These are phyloP conservation scores for Trametes coccinea DNA, from an alignment of 768 basidiomycete genomes.

Conservation along the genomic window DNA sequence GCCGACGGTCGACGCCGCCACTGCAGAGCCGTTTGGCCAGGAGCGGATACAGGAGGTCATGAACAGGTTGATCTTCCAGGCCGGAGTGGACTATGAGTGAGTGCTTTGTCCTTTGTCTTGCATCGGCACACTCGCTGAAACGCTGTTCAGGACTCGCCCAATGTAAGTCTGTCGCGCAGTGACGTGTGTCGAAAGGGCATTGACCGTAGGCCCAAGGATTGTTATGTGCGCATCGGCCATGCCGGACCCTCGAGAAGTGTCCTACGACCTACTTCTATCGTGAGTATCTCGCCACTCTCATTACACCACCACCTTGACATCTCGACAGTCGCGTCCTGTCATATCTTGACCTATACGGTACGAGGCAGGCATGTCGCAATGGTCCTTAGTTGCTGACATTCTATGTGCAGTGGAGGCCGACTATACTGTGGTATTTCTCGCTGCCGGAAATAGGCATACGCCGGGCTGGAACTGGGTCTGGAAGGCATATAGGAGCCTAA, in stretches of 20 bases:
- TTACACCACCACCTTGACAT: constrained; percentile 15
- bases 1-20: constrained; percentile 27
- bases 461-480: constrained; percentile 91
- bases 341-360: constrained; percentile 82
- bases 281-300: constrained; percentile 39
- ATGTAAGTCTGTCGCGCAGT: constrained; percentile 57
- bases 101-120: constrained; percentile 31
- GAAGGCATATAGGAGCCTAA: constrained; percentile 83
- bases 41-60: constrained; percentile 66
- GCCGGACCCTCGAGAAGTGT: constrained; percentile 74
- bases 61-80: constrained; percentile 77
- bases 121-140: background rate
- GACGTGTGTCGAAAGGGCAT: background rate
- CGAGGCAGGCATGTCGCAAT: constrained; percentile 19
- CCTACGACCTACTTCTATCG: constrained; percentile 76
- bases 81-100: constrained; percentile 88
- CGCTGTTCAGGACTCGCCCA: constrained; percentile 66
- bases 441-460: constrained; percentile 71
- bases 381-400: background rate
- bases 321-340: constrained; percentile 64
- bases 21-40: constrained; percentile 28
- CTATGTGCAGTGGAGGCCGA: constrained; percentile 72
- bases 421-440: constrained; percentile 86
- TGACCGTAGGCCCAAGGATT: constrained; percentile 51
- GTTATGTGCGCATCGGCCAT: constrained; percentile 81